These are phyloP conservation scores for Trichoderma afroharzianum DNA, from an alignment of 2,329 filamentous ascomycete genomes.

Conservation along the genomic window DNA sequence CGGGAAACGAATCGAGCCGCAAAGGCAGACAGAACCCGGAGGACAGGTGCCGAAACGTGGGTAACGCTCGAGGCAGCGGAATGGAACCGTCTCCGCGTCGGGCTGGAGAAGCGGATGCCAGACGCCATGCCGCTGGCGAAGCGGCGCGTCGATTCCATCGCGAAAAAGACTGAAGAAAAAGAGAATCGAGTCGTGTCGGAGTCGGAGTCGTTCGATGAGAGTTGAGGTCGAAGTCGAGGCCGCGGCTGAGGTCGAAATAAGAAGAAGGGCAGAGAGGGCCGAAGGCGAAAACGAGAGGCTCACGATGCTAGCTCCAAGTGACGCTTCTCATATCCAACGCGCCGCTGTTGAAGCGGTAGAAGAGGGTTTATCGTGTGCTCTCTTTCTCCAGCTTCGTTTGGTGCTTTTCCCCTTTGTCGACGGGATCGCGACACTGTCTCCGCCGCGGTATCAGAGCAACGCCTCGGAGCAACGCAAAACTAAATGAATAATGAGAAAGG, in stretches of 20 bases:
- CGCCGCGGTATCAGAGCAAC: neutral
- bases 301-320: conserved; percentile 10
- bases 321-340: conserved; percentile 17
- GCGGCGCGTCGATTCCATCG: conserved; percentile 11
- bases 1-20: conserved; percentile 27
- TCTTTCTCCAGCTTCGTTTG: neutral
- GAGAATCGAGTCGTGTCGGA: neutral
- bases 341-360: conserved; percentile 19
- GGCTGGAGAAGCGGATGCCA: neutral
- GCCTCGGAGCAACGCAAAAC: neutral
- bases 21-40: conserved; percentile 19
- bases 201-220: neutral
- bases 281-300: neutral
- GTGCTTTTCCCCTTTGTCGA: neutral
- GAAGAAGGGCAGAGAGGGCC: neutral
- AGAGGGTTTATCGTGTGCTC: neutral
- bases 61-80: neutral
- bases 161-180: neutral
- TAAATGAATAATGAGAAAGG: neutral
- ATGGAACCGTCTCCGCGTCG: neutral
- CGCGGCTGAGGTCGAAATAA: neutral
- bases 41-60: neutral
- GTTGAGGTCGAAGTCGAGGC: neutral
- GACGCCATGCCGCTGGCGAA: conserved; percentile 17
- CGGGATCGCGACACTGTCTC: neutral